Conservation (phyloP, 2,329 filamentous ascomycete genomes). For the Diaporthe australafricana region DNA sequence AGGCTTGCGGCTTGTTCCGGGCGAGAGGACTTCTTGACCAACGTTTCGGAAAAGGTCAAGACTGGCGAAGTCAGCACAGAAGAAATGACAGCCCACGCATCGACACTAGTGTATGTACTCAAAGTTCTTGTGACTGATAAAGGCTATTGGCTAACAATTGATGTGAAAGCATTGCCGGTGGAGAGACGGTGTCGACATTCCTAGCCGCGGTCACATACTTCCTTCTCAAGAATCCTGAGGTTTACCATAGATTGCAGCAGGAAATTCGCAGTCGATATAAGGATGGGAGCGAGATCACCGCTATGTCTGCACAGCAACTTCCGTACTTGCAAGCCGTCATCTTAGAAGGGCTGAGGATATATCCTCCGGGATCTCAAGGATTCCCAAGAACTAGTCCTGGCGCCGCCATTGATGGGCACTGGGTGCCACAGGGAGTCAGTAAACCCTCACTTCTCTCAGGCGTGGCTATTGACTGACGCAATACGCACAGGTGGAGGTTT, state of each 20-base stretch:
- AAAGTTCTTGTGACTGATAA: too few species aligned
- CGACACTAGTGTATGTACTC: conserved; percentile 38
- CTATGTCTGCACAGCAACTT: conserved; percentile 14
- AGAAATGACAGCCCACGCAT: conserved; percentile 44
- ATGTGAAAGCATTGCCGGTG: conserved; percentile 14
- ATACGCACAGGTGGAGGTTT: not conserved
- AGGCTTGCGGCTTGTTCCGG: not conserved
- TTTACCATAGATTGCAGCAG: not conserved
- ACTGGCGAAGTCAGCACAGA: conserved; percentile 40
- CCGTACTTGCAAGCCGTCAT: conserved; percentile 39
- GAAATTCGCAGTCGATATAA: conserved; percentile 13
- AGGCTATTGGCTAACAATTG: not conserved
- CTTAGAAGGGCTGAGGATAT: conserved; percentile 41
- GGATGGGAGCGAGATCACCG: not conserved
- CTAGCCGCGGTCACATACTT: conserved; percentile 21
- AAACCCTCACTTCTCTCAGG: not conserved
- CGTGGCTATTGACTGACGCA: not conserved
- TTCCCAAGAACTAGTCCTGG: conserved; percentile 11
- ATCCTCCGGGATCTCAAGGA: conserved; percentile 36
- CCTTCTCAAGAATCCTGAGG: not conserved
- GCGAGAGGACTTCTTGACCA: conserved; percentile 42
- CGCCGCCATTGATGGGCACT: conserved; percentile 10
- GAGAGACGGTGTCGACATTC: conserved; percentile 26
- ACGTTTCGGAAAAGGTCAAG: conserved; percentile 38
- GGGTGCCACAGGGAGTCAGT: conserved; percentile 13